Evolutionary conservation across 805 yeast genomes (phyloP), one percentile per base, ranked within the genome.

Genomic region (Kluyveromyces aestuarii): DNA sequence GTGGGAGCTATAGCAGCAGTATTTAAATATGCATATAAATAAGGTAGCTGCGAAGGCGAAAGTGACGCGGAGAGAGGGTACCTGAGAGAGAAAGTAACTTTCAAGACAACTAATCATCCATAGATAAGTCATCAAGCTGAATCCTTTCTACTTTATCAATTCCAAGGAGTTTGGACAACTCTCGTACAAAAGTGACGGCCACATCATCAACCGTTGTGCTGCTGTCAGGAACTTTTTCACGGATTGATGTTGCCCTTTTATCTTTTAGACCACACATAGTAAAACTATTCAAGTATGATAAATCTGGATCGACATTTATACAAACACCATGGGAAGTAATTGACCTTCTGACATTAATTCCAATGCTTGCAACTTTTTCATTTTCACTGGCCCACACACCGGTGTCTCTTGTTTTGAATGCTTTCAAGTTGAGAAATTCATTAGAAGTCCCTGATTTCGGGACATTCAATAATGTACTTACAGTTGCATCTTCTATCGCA

Each of bases 241-340:
- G 48, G 33, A 84, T 70, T 5, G 81, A 75, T 0, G 84, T 79
- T 27, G 85, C 84, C n/a, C 56, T 55, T 40, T 75, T 74, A 7
- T 76, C 79, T 0, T 84, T 79, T 35, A 90, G 70, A 1, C 98
- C 98, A 69, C 99, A 93, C 75, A 95, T 87, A 6, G 80, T 82
- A 53, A 87, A 79, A 30, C 73, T 71, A 51, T 87, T 83, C 56
- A 91, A 74, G 66, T 75, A 85, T 37, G 77, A 73, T 41, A 88
- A 72, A 58, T 89, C 89, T 0, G 96, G 88, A 33, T 60, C 52
- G 2, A 86, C 82, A 61, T 93, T 93, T 41, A 93, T 74, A 1
- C 91, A 87, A 14, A 91, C 72, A 0, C 99, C 99, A 68, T 90
- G 96, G 0, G 93, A 81, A 0, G 97, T 87, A 33, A 93, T 75